Evolutionary conservation across 495 filamentous ascomycete genomes (phyloP).

Genomic region (Cercophora sp.): DNA sequence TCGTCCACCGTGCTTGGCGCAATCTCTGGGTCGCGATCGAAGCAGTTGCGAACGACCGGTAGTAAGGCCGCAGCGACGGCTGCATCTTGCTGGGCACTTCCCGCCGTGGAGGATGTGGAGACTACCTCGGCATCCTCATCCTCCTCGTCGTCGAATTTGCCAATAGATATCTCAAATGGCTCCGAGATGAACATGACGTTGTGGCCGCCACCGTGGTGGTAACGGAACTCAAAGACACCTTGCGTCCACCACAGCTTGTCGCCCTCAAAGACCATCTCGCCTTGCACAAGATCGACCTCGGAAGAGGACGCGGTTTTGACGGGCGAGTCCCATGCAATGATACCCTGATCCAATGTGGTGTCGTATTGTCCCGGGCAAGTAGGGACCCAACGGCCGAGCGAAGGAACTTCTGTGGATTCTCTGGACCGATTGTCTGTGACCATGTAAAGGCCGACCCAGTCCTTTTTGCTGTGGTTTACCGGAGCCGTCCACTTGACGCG

Average conservation of each 20-base stretch:
- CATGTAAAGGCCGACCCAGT: slow-evolving; percentile 95
- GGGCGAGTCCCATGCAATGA: slow-evolving; percentile 61
- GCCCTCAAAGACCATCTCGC: slow-evolving; percentile 83
- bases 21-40: slow-evolving; percentile 88
- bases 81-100: slow-evolving; percentile 20
- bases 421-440: slow-evolving; percentile 88
- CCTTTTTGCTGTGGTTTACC: slow-evolving; percentile 82
- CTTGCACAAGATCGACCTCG: slow-evolving; percentile 51
- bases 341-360: slow-evolving; percentile 71
- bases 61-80: slow-evolving; percentile 73
- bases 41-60: slow-evolving; percentile 81
- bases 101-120: not conserved
- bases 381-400: slow-evolving; percentile 86
- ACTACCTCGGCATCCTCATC: slow-evolving; percentile 46
- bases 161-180: slow-evolving; percentile 85
- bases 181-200: slow-evolving; percentile 94
- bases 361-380: slow-evolving; percentile 74
- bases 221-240: slow-evolving; percentile 92
- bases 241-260: slow-evolving; percentile 98
- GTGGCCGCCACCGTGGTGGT: slow-evolving; percentile 92
- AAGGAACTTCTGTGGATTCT: slow-evolving; percentile 75
- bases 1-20: slow-evolving; percentile 79
- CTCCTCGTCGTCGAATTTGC: slow-evolving; percentile 67
- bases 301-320: slow-evolving; percentile 48
- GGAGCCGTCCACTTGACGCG: slow-evolving; percentile 91